Conservation (phyloP, 2,329 filamentous ascomycete genomes). For the Alternaria metachromatica region DNA sequence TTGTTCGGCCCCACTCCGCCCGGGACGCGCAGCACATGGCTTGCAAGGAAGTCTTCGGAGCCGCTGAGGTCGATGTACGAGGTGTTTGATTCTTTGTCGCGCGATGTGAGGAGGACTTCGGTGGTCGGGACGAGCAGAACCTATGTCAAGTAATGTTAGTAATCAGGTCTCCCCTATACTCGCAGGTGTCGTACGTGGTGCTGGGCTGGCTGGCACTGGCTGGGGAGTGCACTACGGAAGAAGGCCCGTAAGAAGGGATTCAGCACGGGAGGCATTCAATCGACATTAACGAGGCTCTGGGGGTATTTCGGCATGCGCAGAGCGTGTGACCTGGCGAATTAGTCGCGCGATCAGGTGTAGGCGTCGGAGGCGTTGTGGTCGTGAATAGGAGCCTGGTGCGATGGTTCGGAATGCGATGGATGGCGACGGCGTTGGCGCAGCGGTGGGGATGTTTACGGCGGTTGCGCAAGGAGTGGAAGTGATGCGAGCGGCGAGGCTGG, state of each 20-base stretch:
- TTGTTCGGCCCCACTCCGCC: conserved; percentile 55
- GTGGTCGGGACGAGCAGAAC: conserved; percentile 93
- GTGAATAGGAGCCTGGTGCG: conserved; percentile 34
- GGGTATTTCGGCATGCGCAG: conserved; percentile 24
- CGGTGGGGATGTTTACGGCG: conserved; percentile 4
- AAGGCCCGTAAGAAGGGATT: conserved; percentile 99
- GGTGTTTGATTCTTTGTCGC: conserved; percentile 83
- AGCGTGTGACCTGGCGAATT: conserved; percentile 36
- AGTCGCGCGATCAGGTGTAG: conserved; percentile 27
- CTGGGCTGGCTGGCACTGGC: conserved; percentile 89
- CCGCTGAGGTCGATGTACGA: conserved; percentile 80
- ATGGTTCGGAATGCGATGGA: conserved; percentile 23
- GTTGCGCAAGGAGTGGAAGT: background rate
- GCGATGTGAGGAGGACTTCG: conserved; percentile 85
- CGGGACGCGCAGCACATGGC: conserved; percentile 91
- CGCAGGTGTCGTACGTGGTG: conserved; percentile 69
- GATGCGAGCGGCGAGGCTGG: background rate
- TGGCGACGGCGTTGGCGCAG: background rate
- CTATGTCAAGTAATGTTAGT: conserved; percentile 35
- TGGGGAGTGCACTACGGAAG: conserved; percentile 91
- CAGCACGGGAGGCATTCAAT: conserved; percentile 90
- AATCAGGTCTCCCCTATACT: background rate
- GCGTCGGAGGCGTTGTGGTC: conserved; percentile 13
- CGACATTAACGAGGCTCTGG: conserved; percentile 42
- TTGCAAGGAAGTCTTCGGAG: conserved; percentile 93